phyloP scores from a whole-genome alignment of 345 rosid species.

The Stellera chamaejasme region DNA sequence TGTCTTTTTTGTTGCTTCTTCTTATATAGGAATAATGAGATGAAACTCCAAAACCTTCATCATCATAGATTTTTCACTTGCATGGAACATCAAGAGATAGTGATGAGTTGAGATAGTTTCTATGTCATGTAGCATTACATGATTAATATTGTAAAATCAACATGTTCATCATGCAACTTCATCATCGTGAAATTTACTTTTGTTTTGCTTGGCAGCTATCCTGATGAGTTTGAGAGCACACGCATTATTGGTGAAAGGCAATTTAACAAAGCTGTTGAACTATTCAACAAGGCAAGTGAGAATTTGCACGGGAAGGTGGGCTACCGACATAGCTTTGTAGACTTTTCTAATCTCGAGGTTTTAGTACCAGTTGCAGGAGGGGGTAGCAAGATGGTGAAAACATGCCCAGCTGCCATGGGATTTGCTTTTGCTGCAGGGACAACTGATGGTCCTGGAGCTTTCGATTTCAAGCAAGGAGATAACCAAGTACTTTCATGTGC shows the following conservation, averaged over 20 bases:
- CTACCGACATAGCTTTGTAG: slow-evolving; percentile 36
- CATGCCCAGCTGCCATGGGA: slow-evolving; percentile 81
- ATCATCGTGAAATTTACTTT: not conserved
- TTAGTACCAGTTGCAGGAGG: slow-evolving; percentile 40
- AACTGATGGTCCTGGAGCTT: slow-evolving; percentile 86
- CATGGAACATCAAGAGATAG: too few relatives aligned
- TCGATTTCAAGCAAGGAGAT: slow-evolving; percentile 79
- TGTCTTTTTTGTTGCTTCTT: too few relatives aligned
- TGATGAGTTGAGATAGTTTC: too few relatives aligned
- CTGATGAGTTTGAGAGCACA: slow-evolving; percentile 80
- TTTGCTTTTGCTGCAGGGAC: slow-evolving; percentile 83
- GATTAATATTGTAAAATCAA: too few relatives aligned
- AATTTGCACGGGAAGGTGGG: slow-evolving; percentile 49
- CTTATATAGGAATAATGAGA: too few relatives aligned
- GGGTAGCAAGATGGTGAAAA: slow-evolving; percentile 37
- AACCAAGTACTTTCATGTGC: slow-evolving; percentile 28
- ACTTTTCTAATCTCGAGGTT: slow-evolving; percentile 52
- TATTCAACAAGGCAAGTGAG: slow-evolving; percentile 57
- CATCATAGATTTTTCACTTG: too few relatives aligned
- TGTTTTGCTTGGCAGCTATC: slow-evolving; percentile 33
- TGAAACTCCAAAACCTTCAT: too few relatives aligned
- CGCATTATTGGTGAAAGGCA: slow-evolving; percentile 69
- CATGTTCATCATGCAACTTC: not conserved
- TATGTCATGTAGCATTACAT: too few relatives aligned
- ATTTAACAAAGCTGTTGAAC: slow-evolving; percentile 54